phyloP scores from a whole-genome alignment of 2,329 filamentous ascomycete species.

The Colletotrichum tropicale region DNA sequence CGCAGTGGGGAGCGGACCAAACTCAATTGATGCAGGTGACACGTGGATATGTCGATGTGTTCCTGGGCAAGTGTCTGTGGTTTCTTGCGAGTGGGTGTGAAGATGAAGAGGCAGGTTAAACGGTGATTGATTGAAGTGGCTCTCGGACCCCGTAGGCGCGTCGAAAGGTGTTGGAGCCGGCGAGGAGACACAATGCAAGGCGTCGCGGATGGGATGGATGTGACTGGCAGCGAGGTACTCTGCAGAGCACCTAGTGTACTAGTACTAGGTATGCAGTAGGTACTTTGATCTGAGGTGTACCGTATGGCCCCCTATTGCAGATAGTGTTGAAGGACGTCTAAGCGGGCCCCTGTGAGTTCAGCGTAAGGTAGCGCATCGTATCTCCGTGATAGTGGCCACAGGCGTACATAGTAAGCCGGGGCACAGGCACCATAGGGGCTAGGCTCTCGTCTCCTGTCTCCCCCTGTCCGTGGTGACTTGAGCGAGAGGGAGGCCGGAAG shows the following conservation, averaged over 20 bases:
- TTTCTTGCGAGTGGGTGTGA: not conserved
- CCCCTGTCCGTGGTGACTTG: not conserved
- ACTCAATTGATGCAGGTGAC: not conserved
- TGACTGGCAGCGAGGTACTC: not conserved
- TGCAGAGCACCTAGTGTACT: not conserved
- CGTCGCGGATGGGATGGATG: not conserved
- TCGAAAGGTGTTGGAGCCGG: not conserved
- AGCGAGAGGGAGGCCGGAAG: not conserved
- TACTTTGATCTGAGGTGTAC: not conserved
- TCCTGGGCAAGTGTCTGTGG: not conserved
- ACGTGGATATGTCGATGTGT: conserved; percentile 10
- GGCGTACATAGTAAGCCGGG: not conserved
- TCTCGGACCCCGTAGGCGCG: not conserved
- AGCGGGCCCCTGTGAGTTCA: not conserved
- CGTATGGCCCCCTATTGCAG: not conserved
- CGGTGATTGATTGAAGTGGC: not conserved
- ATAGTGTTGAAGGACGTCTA: not conserved
- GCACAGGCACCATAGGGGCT: not conserved
- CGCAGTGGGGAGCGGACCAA: not conserved
- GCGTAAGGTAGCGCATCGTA: not conserved
- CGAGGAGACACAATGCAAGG: not conserved
- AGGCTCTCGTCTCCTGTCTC: not conserved
- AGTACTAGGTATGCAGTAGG: not conserved
- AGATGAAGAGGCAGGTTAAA: not conserved
- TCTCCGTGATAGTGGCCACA: not conserved